phyloP scores from a whole-genome alignment of 441 rosid species.

The Rhodomyrtus psidioides region DNA sequence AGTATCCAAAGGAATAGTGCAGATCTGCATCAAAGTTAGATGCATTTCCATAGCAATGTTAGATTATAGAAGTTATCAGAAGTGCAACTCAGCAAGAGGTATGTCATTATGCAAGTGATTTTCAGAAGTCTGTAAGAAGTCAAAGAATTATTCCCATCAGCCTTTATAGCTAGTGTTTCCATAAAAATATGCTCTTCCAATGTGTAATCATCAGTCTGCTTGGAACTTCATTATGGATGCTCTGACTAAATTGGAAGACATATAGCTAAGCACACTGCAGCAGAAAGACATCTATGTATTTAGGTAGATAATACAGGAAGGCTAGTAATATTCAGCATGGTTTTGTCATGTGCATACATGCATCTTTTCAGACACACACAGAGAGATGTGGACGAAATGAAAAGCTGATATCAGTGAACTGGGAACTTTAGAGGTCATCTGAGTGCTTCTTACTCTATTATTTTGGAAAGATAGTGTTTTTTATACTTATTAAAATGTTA shows the following conservation, averaged over 20 bases:
- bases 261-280: background rate
- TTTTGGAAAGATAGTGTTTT: background rate
- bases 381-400: background rate
- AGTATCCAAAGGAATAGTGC: conserved; percentile 97
- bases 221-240: background rate
- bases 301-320: too few species aligned
- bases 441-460: background rate
- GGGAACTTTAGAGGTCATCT: background rate
- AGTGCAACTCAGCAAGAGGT: background rate
- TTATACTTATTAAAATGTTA: background rate
- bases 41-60: background rate
- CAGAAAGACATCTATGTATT: background rate
- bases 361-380: background rate
- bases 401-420: background rate
- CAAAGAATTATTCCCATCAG: background rate
- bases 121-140: background rate
- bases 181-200: background rate
- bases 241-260: background rate
- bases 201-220: background rate
- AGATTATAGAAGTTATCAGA: background rate
- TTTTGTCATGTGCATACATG: background rate
- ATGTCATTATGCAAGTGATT: background rate
- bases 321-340: background rate
- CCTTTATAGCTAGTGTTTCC: background rate
- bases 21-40: conserved; percentile 35